Evolutionary conservation across 768 basidiomycete genomes (phyloP), one percentile per base, ranked within the genome.

Genomic region (Hygrophoropsis aurantiaca): DNA sequence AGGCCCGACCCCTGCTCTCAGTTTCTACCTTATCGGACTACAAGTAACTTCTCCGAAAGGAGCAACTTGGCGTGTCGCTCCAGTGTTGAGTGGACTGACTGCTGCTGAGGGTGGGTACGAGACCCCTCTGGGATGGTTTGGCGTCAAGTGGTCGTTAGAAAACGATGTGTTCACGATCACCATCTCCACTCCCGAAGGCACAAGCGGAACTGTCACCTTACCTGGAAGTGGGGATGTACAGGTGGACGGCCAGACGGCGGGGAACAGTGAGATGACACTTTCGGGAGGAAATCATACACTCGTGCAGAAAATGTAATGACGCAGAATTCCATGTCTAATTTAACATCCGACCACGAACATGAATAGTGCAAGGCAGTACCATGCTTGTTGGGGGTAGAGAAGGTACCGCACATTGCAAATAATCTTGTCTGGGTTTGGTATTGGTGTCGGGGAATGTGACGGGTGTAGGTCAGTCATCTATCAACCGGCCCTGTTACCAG

Each of bases 1-100:
- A 7, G 57, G 57, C 20, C 47, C 57, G 19, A 58, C 57, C 3
- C 53, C 57, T 15, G 51, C 57, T 18, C 44, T 58, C 24, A 56
- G 52, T 9, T 56, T 47, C 48, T 53, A 53, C 30, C 34, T 58
- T 18, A 40, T 56, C 19, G 57, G 57, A 27, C 21, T 58, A 11
- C 46, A 45, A 19, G 33, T 53, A 19, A 48, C 52, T 3, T 13
- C 44, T 13, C 51, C 52, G 11, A 26, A 40, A 44, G 57, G 57
- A 11, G 10, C 11, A 32, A 44, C 36, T 5, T 58, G 57, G 57
- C 36, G 19, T 0, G 19, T 48, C 9, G 44, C 21, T 11, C 35
- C 10, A 5, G 15, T 44, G 33, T 2, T 35, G 35, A 20, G 27
- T 25, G 36, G 18, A n/a, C 36, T 11, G n/a, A 44, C 16, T 26